Evolutionary conservation across 1,284 basidiomycete genomes (phyloP), one percentile per base, ranked within the genome.

Genomic region (Ustilago shanxiensis): DNA sequence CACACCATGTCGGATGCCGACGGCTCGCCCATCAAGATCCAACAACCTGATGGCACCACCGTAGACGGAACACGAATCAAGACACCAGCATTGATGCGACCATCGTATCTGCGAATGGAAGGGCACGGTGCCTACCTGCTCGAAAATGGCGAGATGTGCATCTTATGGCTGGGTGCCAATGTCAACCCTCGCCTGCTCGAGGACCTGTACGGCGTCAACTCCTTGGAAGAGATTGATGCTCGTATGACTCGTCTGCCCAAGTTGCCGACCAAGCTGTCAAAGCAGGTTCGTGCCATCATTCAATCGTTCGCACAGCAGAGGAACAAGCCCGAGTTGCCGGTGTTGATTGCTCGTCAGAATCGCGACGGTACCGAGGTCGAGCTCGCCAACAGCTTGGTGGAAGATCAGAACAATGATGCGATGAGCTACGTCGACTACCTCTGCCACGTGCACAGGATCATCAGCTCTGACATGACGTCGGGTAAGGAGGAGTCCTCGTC

Each of bases 321-420:
- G 41, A 88, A 88, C 51, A 91, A 91, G 9, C 87, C 89, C 18
- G 86, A 89, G 2, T 79, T 90, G 47, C 93, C 92, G 60, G 89
- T 98, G 68, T 87, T 91, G 39, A 89, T 98, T 53, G 93, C 94
- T 0, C 90, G 97, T 16, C 97, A 99, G 86, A 95, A 98, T 84
- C 88, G 95, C 83, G 97, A 99, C 85, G 95, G 92, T 11, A 89
- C 91, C 67, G 97, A 99, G 88, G 91, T 99, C 60, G 97, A 99
- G 86, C 95, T 96, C 81, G 94, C 93, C 73, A 97, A 99, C 88
- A 93, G 96, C 91, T 89, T 99, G 16, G 91, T 98, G 14, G 97
- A 99, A 88, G 97, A 99, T 87, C 91, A 93, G 86, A 99, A 99
- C 86, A 98, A 98, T 83, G 95, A 94, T 51, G 93, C 93, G 0